Evolutionary conservation across 148 eudicot genomes (phyloP).

Genomic region (Bassia scoparia): DNA sequence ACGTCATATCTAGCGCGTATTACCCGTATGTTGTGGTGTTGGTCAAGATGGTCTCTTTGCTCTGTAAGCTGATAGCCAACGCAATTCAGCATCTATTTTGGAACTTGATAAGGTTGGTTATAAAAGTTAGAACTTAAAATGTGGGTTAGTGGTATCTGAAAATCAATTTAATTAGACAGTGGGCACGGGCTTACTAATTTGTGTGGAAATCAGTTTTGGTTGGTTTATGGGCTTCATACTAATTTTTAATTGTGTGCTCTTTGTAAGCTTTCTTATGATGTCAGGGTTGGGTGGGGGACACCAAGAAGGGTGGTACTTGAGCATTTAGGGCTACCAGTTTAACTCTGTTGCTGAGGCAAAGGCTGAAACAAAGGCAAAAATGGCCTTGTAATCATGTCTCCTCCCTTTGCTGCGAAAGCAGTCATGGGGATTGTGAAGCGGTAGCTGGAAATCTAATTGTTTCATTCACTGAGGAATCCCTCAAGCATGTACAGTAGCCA

Average conservation of each 20-base stretch:
- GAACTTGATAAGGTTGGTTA: background rate
- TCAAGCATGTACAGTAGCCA: constrained; percentile 87
- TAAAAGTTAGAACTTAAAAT: background rate
- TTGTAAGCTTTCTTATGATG: background rate
- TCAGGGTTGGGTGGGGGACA: constrained; percentile 97
- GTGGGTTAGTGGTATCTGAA: background rate
- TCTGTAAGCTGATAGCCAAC: background rate
- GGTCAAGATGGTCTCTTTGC: no score
- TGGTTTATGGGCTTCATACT: background rate
- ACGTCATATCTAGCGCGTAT: no score
- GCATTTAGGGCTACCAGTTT: constrained; percentile 91
- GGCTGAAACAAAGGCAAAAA: constrained; percentile 93
- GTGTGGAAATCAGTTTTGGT: background rate
- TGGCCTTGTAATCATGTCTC: constrained; percentile 93
- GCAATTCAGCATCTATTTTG: background rate
- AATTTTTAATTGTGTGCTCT: background rate
- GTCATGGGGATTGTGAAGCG: constrained; percentile 93
- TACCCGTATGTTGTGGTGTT: no score
- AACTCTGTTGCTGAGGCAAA: constrained; percentile 93
- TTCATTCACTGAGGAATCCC: constrained; percentile 99
- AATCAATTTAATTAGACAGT: background rate
- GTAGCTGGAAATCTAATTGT: constrained; percentile 86
- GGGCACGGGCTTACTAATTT: background rate
- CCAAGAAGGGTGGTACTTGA: constrained; percentile 98
- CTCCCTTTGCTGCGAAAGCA: constrained; percentile 94